Conservation (phyloP, 257 asterid genomes). For the Nicotiana knightiana region DNA sequence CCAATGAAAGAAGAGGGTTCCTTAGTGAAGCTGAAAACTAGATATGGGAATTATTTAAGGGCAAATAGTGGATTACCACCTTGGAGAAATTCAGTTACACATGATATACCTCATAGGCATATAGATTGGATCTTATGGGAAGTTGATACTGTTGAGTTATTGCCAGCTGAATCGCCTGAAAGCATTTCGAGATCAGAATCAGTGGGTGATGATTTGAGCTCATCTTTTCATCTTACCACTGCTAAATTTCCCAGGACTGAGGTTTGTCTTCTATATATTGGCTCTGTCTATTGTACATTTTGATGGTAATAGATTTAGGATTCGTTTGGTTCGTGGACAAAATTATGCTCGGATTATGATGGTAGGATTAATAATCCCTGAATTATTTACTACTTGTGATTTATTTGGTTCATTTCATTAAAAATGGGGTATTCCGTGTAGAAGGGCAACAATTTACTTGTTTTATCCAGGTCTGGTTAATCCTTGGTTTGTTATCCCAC, state of each 20-base stretch:
- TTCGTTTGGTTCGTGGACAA: background rate
- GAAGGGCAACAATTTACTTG: background rate
- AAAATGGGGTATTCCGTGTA: background rate
- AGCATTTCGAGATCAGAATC: constrained; percentile 29
- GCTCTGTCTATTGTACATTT: background rate
- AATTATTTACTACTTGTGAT: background rate
- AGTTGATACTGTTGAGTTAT: constrained; percentile 48
- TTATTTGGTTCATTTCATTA: background rate
- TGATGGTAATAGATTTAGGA: background rate
- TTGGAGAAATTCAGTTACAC: constrained; percentile 87
- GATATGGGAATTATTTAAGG: constrained; percentile 78
- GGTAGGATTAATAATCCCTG: background rate
- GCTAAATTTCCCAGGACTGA: constrained; percentile 15
- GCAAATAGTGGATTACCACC: constrained; percentile 95
- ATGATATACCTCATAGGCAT: constrained; percentile 76
- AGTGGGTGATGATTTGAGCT: constrained; percentile 31
- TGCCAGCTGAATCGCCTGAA: constrained; percentile 32
- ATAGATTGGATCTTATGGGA: constrained; percentile 72
- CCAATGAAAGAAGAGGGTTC: constrained; percentile 57
- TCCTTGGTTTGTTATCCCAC: background rate
- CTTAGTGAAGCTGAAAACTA: constrained; percentile 49
- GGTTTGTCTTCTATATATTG: constrained; percentile 19
- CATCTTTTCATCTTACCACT: constrained; percentile 33
- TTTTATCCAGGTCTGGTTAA: background rate
- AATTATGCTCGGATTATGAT: background rate